Base-by-base conservation (phyloP, 768 basidiomycete genomes). In the Suillus hirtellus region DNA sequence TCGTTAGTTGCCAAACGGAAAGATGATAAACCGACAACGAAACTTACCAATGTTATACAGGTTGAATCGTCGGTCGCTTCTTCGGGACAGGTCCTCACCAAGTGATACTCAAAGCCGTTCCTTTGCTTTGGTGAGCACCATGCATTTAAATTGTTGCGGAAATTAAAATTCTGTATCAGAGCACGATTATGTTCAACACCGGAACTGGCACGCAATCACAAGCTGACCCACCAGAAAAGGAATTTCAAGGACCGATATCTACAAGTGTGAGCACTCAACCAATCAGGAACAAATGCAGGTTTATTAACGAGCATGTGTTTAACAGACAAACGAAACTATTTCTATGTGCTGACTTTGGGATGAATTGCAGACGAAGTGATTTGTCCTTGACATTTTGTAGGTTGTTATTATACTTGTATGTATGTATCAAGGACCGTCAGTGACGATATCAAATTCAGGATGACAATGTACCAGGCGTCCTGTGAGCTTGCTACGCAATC, bases 1-100 rank as follows among this genome's bases (percentile, higher is more conserved):
- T 55, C 53, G 53, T 55, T 14, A 55, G 53, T 55, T 15, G 53
- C n/a, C 53, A 37, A 21, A 55, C 12, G 6, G 35, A 35, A n/a
- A 21, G 11, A 37, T 37, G 12, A 37, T 54, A n/a, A 21, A 35
- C 17, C 12, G 17, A 50, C 27, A 8, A 3, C 19, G 15, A 53
- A 49, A 53, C 52, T 54, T 21, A 54, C 12, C 6, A 1, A 37
- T 54, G n/a, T 8, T 19, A 14, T 35, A 35, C 53, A 54, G 53
- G n/a, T 54, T 54, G n/a, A 54, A 54, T 37, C 53, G 34, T n/a
- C 34, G 53, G n/a, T 35, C 7, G 53, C 34, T 54, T 6, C 34
- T 54, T 54, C 53, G n/a, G 12, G 34, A 54, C 11, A 35, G 12
- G n/a, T 12, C 6, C n/a, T 7, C 34, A n/a, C 14, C n/a, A 54